Evolutionary conservation across 1,284 basidiomycete genomes (phyloP).

Genomic region (Flammula alnicola): DNA sequence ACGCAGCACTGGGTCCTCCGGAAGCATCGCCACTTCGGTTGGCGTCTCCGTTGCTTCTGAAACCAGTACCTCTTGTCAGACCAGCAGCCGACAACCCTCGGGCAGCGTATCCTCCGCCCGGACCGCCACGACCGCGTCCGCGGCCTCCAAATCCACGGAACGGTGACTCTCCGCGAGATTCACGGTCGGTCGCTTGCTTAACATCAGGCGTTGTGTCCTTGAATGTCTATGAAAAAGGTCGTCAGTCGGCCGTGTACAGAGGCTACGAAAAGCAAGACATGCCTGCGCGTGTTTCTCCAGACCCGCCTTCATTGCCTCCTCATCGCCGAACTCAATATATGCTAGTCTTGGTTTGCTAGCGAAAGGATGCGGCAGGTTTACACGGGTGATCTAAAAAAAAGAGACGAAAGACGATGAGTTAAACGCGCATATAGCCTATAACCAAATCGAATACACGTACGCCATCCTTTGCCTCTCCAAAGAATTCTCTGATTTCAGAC

Average conservation of each 20-base stretch:
- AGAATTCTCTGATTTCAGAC: slow-evolving; percentile 75
- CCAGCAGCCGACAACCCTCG: slow-evolving; percentile 73
- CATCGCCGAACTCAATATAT: slow-evolving; percentile 88
- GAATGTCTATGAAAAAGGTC: slow-evolving; percentile 54
- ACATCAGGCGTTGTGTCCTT: slow-evolving; percentile 68
- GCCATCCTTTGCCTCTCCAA: slow-evolving; percentile 66
- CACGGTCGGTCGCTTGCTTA: slow-evolving; percentile 70
- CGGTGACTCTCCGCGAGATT: slow-evolving; percentile 49
- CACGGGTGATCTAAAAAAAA: slow-evolving; percentile 63
- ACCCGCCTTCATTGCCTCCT: slow-evolving; percentile 79
- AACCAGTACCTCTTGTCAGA: slow-evolving; percentile 44
- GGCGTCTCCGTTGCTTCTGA: too few species aligned
- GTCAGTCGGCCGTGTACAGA: slow-evolving; percentile 2
- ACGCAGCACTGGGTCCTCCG: too few species aligned
- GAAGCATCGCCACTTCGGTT: too few species aligned
- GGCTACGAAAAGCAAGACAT: slow-evolving; percentile 27
- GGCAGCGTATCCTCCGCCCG: slow-evolving; percentile 59
- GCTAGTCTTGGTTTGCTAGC: slow-evolving; percentile 63
- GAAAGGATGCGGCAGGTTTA: slow-evolving; percentile 65
- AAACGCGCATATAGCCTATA: slow-evolving; percentile 5
- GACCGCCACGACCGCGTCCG: slow-evolving; percentile 61
- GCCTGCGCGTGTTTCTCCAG: slow-evolving; percentile 76
- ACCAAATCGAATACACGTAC: slow-evolving; percentile 43
- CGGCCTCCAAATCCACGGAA: slow-evolving; percentile 43
- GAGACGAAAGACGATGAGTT: slow-evolving; percentile 5